Evolutionary conservation across 305 asterid species (phyloP).

Genomic region (Andrographis paniculata): DNA sequence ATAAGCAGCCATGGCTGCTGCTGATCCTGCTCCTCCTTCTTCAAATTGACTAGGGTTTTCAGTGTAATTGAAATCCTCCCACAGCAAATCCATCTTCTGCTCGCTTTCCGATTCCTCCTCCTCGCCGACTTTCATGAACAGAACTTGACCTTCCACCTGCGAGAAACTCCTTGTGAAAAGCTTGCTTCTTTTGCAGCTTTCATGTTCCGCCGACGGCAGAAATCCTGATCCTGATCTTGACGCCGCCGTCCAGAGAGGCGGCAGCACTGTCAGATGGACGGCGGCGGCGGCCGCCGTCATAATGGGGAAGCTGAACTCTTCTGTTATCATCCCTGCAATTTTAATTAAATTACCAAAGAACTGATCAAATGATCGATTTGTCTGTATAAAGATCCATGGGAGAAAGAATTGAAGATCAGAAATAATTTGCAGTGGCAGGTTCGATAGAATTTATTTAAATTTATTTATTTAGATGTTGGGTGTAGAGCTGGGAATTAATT

Average conservation of each 20-base stretch:
- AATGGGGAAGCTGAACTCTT: constrained; percentile 27
- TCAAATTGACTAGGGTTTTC: too few species aligned
- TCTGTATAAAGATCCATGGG: too few species aligned
- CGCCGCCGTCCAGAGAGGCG: constrained; percentile 21
- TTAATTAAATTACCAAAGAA: neutral
- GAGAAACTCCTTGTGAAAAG: constrained; percentile 13
- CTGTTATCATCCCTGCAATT: neutral
- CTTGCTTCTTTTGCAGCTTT: constrained; percentile 8
- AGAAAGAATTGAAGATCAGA: too few species aligned
- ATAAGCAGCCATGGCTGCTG: too few species aligned
- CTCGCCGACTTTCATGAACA: neutral
- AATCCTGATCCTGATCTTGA: too few species aligned
- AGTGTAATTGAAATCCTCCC: constrained; percentile 41
- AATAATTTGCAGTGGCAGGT: too few species aligned
- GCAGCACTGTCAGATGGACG: constrained; percentile 14
- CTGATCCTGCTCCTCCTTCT: too few species aligned
- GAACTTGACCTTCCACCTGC: constrained; percentile 1
- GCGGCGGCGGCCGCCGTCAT: constrained; percentile 13
- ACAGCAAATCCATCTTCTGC: constrained; percentile 38
- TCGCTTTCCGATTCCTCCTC: constrained; percentile 12
- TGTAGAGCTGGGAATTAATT: too few species aligned
- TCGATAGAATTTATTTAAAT: too few species aligned
- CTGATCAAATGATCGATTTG: too few species aligned
- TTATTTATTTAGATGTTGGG: too few species aligned
- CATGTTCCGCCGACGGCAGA: neutral